phyloP scores from a whole-genome alignment of 352 stramenopile genomes.

The Detonula confervacea region DNA sequence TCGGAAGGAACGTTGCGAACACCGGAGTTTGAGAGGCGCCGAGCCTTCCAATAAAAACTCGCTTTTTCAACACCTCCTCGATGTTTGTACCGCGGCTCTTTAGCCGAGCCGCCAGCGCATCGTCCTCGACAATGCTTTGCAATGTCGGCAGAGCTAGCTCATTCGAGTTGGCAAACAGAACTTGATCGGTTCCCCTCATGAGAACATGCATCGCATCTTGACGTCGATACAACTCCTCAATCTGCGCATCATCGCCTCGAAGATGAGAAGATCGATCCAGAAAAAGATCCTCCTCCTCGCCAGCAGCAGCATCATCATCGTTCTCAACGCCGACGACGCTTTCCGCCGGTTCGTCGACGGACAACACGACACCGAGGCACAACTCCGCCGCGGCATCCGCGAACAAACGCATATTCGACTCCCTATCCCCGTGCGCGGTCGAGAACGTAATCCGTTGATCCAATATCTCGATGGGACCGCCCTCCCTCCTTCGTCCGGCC shows the following conservation, averaged over 20 bases:
- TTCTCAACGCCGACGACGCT: too few relatives aligned
- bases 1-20: constrained; percentile 64
- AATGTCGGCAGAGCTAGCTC: constrained; percentile 53
- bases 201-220: constrained; percentile 67
- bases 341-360: too few relatives aligned
- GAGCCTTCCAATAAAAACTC: constrained; percentile 62
- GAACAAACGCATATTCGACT: constrained; percentile 81
- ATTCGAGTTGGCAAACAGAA: constrained; percentile 46
- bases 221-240: constrained; percentile 52
- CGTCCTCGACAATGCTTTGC: constrained; percentile 12
- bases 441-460: constrained; percentile 62
- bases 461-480: constrained; percentile 54
- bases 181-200: constrained; percentile 44
- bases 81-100: constrained; percentile 7
- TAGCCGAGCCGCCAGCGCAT: background rate
- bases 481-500: constrained; percentile 45
- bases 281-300: background rate
- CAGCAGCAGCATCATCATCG: background rate
- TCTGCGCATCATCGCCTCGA: constrained; percentile 41
- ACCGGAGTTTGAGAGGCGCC: constrained; percentile 40
- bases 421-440: constrained; percentile 56
- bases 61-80: constrained; percentile 15
- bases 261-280: constrained; percentile 69
- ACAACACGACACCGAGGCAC: constrained; percentile 28
- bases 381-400: constrained; percentile 70